These are phyloP conservation scores for Sugiyamaella japonica DNA, from an alignment of 1,139 yeast species.

Conservation along the genomic window DNA sequence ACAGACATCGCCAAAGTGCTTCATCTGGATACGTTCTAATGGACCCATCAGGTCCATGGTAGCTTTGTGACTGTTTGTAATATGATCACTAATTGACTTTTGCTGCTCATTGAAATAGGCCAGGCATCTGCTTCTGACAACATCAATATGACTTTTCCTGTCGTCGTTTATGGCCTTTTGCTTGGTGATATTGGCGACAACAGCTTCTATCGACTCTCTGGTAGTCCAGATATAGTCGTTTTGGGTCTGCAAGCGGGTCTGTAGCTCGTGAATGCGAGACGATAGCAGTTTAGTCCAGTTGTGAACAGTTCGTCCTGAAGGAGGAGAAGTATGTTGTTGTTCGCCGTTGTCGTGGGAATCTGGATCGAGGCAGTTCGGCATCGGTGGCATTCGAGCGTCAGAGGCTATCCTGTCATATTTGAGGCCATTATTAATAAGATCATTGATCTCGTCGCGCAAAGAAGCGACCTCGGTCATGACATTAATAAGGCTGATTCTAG, in stretches of 20 bases:
- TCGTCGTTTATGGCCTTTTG: conserved; percentile 17
- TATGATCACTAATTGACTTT: background rate
- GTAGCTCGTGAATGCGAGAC: conserved; percentile 14
- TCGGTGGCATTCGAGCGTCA: conserved; percentile 20
- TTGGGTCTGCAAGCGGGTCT: conserved; percentile 7
- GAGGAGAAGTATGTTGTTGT: background rate
- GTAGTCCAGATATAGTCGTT: conserved; percentile 14
- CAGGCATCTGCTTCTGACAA: background rate
- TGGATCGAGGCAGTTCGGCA: background rate
- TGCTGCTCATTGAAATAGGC: background rate
- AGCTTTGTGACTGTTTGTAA: background rate
- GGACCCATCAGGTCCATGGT: background rate
- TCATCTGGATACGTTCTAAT: background rate
- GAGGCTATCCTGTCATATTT: conserved; percentile 12
- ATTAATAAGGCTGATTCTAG: conserved; percentile 36
- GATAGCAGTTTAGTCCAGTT: conserved; percentile 17
- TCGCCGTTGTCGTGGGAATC: background rate
- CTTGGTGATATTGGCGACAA: conserved; percentile 10
- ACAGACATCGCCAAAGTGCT: conserved; percentile 8
- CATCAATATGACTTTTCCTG: conserved; percentile 8
- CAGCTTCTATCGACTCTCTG: conserved; percentile 11
- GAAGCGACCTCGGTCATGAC: conserved; percentile 32
- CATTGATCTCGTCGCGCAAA: conserved; percentile 28
- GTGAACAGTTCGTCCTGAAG: background rate
- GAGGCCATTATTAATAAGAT: conserved; percentile 21